Base-by-base conservation (phyloP, 2,329 filamentous ascomycete species). In the Ophiocordyceps camponoti-leonardi region DNA sequence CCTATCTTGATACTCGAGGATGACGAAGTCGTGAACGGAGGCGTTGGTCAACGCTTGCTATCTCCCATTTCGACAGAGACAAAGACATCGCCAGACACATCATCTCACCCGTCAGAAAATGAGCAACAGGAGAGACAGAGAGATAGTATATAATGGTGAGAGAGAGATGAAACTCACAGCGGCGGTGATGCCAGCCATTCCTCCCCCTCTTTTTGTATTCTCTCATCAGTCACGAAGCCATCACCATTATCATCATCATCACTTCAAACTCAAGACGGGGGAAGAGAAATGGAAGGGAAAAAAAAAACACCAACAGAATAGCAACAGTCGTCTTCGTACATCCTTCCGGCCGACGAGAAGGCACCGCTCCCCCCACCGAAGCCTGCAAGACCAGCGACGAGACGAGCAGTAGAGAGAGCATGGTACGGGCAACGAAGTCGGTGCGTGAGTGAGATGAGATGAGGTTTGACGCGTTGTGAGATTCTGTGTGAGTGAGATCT, bases 131-230 rank as follows among this genome's bases (percentile, higher is more conserved):
- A n/a, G n/a, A 6, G 13, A 11, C 11, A 33, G 31, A 33, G 16
- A 11, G 16, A 13, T 5, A 33, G 16, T 5, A 33, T 7, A n/a
- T 18, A 7, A 18, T 18, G n/a, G n/a, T n/a, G n/a, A n/a, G n/a
- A n/a, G n/a, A n/a, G n/a, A n/a, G n/a, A n/a, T n/a, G 5, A 35
- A 5, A 23, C 52, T 51, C 41, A 54, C 53, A 20, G 77, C 77
- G 14, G 78, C 75, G 13, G 77, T 74, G 39, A 82, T 74, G 6
- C 78, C 78, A 1, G 77, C 69, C 45, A 77, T 71, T 13, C 78
- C 79, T 14, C 71, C 78, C 31, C 78, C 78, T 6, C 53, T 54
- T 30, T 23, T 2, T 6, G 8, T 2, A 6, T 11, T 19, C 18
- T 22, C 39, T 14, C 18, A n/a, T n/a, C n/a, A n/a, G n/a, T n/a